phyloP scores from a whole-genome alignment of 2,329 filamentous ascomycete genomes.

The Aureobasidium sp. region DNA sequence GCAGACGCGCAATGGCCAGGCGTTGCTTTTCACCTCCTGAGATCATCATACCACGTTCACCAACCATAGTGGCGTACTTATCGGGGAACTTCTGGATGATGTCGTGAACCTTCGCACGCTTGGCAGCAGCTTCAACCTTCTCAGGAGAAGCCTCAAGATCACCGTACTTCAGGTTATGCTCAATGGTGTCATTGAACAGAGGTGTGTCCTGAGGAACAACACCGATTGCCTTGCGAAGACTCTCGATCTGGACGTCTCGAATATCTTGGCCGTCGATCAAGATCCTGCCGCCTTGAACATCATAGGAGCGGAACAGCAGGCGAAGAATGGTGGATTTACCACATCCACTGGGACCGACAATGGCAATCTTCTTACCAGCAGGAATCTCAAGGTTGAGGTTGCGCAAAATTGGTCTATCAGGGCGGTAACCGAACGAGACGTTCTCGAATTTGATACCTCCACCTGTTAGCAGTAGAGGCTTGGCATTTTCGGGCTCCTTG shows the following conservation, averaged over 20 bases:
- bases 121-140: conserved; percentile 66
- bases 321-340: conserved; percentile 91
- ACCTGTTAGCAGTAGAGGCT: conserved; percentile 62
- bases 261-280: conserved; percentile 91
- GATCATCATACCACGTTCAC: conserved; percentile 94
- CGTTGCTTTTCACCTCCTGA: conserved; percentile 89
- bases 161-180: conserved; percentile 92
- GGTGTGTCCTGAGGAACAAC: conserved; percentile 97
- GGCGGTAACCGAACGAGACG: conserved; percentile 86
- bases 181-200: conserved; percentile 92
- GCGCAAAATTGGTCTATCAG: conserved; percentile 76
- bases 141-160: conserved; percentile 66
- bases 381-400: conserved; percentile 84
- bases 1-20: conserved; percentile 69
- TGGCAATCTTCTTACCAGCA: conserved; percentile 88
- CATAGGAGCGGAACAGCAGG: conserved; percentile 89
- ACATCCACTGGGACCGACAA: conserved; percentile 91
- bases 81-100: conserved; percentile 71
- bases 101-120: conserved; percentile 75
- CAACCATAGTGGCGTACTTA: conserved; percentile 86
- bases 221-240: conserved; percentile 74
- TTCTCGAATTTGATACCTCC: conserved; percentile 94
- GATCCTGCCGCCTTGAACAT: conserved; percentile 76
- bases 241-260: conserved; percentile 71
- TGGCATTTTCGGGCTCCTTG: conserved; percentile 65